Conservation (phyloP, 179 eudicot species). For the Spinacia oleracea region DNA sequence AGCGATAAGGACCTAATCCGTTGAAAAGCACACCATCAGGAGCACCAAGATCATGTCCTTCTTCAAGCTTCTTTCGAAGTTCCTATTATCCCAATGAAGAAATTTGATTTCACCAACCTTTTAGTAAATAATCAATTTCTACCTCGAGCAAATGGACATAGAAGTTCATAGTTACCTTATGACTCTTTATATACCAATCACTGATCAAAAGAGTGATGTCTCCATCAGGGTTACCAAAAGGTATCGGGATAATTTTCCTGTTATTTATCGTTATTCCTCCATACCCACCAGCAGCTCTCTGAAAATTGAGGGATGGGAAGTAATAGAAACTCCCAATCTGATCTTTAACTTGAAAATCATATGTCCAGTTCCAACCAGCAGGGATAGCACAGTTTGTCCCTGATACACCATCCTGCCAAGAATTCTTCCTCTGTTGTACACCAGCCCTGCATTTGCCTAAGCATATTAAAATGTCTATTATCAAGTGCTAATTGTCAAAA, state of each 20-base stretch:
- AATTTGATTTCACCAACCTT: not conserved
- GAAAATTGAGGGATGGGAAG: constrained; percentile 83
- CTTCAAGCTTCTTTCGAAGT: constrained; percentile 62
- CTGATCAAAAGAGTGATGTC: constrained; percentile 85
- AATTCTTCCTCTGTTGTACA: constrained; percentile 75
- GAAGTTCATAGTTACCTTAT: constrained; percentile 57
- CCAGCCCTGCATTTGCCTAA: constrained; percentile 70
- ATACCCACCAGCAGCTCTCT: constrained; percentile 90
- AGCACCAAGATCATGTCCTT: constrained; percentile 66
- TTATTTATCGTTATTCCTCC: constrained; percentile 91
- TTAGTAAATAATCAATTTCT: not conserved
- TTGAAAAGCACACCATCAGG: constrained; percentile 90
- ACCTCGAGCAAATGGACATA: not conserved
- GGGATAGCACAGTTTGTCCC: constrained; percentile 97
- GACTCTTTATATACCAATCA: constrained; percentile 88
- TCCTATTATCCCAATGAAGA: constrained; percentile 48
- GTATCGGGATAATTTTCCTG: constrained; percentile 73
- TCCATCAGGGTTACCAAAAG: constrained; percentile 92
- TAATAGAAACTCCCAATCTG: constrained; percentile 97
- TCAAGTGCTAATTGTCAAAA: constrained; percentile 14
- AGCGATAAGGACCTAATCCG: constrained; percentile 86
- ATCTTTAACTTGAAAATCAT: constrained; percentile 91
- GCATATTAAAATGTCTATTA: constrained; percentile 27
- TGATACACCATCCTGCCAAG: constrained; percentile 96
- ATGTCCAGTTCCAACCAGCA: constrained; percentile 98